Evolutionary conservation across 2,329 filamentous ascomycete genomes (phyloP).

Genomic region (Xylaria sp.): DNA sequence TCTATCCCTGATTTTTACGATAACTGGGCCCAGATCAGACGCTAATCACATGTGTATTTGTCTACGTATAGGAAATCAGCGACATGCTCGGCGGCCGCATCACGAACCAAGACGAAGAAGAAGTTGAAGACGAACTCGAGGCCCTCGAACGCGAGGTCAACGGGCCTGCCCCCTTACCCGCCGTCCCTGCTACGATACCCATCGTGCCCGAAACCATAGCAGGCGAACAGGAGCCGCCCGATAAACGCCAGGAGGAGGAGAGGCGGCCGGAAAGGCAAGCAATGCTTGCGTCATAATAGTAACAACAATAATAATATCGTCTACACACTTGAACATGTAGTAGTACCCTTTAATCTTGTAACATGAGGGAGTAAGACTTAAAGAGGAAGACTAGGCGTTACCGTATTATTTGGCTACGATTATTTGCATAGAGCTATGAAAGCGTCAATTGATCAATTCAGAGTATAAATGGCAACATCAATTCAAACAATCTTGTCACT

Average conservation of each 20-base stretch:
- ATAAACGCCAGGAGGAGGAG: constrained; percentile 27
- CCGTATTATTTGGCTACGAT: constrained; percentile 23
- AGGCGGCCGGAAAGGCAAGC: constrained; percentile 52
- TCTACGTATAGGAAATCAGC: constrained; percentile 77
- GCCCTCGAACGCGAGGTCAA: constrained; percentile 75
- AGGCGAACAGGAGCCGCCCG: constrained; percentile 32
- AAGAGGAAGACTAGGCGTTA: constrained; percentile 14
- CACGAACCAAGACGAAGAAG: constrained; percentile 95
- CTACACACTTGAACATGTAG: constrained; percentile 24
- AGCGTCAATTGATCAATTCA: constrained; percentile 23
- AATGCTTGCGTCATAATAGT: constrained; percentile 54
- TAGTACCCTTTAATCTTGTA: constrained; percentile 16
- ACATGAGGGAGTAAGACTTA: constrained; percentile 17
- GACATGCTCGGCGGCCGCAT: constrained; percentile 90
- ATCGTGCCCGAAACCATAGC: constrained; percentile 43
- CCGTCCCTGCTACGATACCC: constrained; percentile 50
- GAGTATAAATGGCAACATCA: not conserved
- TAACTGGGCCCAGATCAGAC: not conserved
- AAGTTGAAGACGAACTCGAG: constrained; percentile 94
- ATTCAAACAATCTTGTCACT: constrained; percentile 1
- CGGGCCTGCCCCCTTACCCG: constrained; percentile 47
- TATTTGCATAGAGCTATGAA: constrained; percentile 28
- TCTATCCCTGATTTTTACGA: not conserved
- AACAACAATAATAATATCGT: not conserved
- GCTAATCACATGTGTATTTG: constrained; percentile 24